Conservation (phyloP, 305 asterid species). For the Rubia peregrina region DNA sequence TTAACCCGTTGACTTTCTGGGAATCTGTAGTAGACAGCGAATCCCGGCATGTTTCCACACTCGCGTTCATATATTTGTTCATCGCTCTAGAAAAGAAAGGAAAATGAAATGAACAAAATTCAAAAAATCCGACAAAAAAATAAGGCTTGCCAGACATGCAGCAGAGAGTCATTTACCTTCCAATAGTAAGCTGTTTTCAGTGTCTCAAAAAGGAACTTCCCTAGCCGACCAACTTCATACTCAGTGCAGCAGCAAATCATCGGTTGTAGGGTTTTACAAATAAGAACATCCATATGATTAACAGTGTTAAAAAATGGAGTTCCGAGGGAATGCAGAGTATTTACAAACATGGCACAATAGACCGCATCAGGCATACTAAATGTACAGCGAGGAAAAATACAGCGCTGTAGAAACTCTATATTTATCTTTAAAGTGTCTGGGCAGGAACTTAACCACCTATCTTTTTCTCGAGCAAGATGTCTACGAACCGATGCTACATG, state of each 20-base stretch:
- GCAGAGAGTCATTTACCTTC: constrained; percentile 53
- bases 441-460: constrained; percentile 97
- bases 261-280: constrained; percentile 98
- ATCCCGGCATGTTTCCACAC: constrained; percentile 99
- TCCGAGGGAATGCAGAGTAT: constrained; percentile 95
- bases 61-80: constrained; percentile 93
- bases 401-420: constrained; percentile 98
- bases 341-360: constrained; percentile 88
- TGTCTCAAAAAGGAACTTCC: constrained; percentile 89
- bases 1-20: constrained; percentile 99
- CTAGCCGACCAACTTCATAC: constrained; percentile 98
- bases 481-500: constrained; percentile 92
- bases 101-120: not conserved
- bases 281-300: constrained; percentile 95
- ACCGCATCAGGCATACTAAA: constrained; percentile 99
- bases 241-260: constrained; percentile 99
- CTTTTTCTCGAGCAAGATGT: constrained; percentile 87
- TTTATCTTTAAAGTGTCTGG: constrained; percentile 98
- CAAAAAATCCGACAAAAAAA: not conserved
- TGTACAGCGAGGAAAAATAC: constrained; percentile 97
- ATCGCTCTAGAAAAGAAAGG: constrained; percentile 53
- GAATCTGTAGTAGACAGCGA: constrained; percentile 95
- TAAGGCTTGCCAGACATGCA: not conserved
- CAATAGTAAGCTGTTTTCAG: constrained; percentile 91
- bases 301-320: constrained; percentile 99